A percentile compares a stretch with the other conserved stretches of the same genome.
These are phyloP conservation scores for Puccinia novopanici DNA, from an alignment of 1,284 basidiomycete genomes.

Conservation along the genomic window DNA sequence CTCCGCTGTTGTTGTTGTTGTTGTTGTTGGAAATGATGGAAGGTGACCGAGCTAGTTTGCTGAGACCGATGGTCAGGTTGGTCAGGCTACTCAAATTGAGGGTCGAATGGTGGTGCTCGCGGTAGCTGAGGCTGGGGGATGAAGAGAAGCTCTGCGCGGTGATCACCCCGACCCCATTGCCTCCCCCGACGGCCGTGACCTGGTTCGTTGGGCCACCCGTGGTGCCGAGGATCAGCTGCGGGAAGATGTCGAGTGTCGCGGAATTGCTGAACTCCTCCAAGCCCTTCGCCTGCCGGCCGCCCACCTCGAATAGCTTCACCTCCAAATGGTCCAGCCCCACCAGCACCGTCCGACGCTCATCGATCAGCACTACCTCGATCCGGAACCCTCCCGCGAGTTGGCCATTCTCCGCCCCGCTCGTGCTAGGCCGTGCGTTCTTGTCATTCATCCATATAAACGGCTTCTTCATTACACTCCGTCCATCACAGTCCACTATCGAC, in stretches of 20 bases:
- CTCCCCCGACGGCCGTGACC: background rate
- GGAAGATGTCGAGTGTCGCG: slow-evolving; percentile 35
- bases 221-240: slow-evolving; percentile 24
- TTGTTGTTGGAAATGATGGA: too few relatives aligned
- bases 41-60: too few relatives aligned
- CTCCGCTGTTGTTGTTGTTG: too few relatives aligned
- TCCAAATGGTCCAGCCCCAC: slow-evolving; percentile 40
- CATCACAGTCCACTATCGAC: slow-evolving; percentile 76
- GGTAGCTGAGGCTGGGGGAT: background rate
- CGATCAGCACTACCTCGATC: slow-evolving; percentile 37
- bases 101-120: background rate
- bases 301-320: slow-evolving; percentile 43
- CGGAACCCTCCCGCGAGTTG: slow-evolving; percentile 54
- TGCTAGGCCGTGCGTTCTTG: slow-evolving; percentile 63
- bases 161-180: slow-evolving; percentile 19
- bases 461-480: slow-evolving; percentile 75
- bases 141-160: slow-evolving; percentile 21
- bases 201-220: background rate
- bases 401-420: slow-evolving; percentile 67
- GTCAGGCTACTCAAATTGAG: slow-evolving; percentile 9
- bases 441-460: slow-evolving; percentile 74
- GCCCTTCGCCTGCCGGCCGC: slow-evolving; percentile 36
- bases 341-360: slow-evolving; percentile 31
- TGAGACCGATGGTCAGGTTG: slow-evolving; percentile 7
- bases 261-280: slow-evolving; percentile 48